phyloP scores from a whole-genome alignment of 345 rosid species.

The Populus simonii region DNA sequence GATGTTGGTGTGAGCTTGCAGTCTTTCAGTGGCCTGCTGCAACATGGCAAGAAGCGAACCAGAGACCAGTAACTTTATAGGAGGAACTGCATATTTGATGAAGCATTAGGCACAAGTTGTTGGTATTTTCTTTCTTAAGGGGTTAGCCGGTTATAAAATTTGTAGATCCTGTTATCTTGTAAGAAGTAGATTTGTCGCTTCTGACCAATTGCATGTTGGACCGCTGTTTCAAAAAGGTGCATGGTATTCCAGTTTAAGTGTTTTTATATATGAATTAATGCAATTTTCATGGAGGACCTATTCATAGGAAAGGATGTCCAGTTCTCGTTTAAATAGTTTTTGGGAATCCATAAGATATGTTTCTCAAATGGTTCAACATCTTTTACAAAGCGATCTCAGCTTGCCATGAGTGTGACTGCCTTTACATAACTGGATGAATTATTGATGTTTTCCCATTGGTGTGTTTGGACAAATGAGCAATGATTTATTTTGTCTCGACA shows the following conservation, averaged over 20 bases:
- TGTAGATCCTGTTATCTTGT: constrained; percentile 26
- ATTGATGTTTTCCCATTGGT: neutral
- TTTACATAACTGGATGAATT: neutral
- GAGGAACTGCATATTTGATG: constrained; percentile 4
- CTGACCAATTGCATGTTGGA: neutral
- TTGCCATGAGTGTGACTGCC: neutral
- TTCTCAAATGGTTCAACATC: neutral
- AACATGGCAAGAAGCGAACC: constrained; percentile 50
- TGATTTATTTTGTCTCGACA: neutral
- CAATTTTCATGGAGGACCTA: too few relatives aligned
- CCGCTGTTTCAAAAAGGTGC: neutral
- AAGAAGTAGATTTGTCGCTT: constrained; percentile 5
- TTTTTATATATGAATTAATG: neutral
- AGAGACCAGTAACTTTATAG: constrained; percentile 41
- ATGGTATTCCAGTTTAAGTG: neutral
- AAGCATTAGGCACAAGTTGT: constrained; percentile 2
- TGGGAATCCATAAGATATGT: neutral
- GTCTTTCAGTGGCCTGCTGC: constrained; percentile 54
- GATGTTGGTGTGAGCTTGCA: constrained; percentile 69
- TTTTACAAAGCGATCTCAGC: neutral
- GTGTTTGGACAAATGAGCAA: neutral
- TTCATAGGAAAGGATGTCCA: neutral
- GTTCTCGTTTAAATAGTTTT: neutral
- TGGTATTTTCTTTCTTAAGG: constrained; percentile 7
- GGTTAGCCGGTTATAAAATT: neutral